Evolutionary conservation across 106 monocot genomes (phyloP), one percentile per base, ranked within the genome.

Genomic region (Dioscorea alata): DNA sequence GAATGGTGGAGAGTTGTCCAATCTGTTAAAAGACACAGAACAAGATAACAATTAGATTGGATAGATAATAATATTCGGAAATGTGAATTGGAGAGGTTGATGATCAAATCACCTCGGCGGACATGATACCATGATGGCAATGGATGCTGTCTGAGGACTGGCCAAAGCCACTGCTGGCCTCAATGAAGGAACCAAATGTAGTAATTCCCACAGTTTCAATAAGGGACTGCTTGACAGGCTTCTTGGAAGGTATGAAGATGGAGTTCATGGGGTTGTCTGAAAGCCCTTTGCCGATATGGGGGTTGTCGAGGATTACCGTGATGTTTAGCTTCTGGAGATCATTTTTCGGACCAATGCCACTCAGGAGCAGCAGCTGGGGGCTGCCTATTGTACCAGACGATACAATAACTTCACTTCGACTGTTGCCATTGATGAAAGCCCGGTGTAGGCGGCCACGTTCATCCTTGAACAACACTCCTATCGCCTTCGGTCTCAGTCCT

Each of bases 101-200:
- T 8, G 1, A 10, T 10, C 42, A 42, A 8, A 42, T 31, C 16
- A 91, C 94, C 94, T 97, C 97, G 51, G 92, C 97, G 13, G 97
- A 97, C 82, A 87, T 82, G 80, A 97, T 89, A 48, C 97, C 97
- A 50, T 97, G 97, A 74, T 96, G 86, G 75, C 91, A 92, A 12
- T 79, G 79, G 74, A 96, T 86, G 81, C 96, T 96, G 54, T 96
- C 86, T 1, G 75, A 34, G 17, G 96, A 96, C 74, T 96, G 86
- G 63, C 96, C 64, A 64, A 92, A 96, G 1, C 97, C 97, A 59
- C 86, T 97, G 75, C 89, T 89, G n/a, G 92, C 97, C 73, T 92
- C 97, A 48, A 99, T 99, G 71, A 87, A 99, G n/a, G 83, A 69
- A 8, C 92, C 92, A 14, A 75, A 66, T 48, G 87, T 85, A 2